phyloP scores from a whole-genome alignment of 2,329 filamentous ascomycete genomes.

The Fusarium pininemorale region DNA sequence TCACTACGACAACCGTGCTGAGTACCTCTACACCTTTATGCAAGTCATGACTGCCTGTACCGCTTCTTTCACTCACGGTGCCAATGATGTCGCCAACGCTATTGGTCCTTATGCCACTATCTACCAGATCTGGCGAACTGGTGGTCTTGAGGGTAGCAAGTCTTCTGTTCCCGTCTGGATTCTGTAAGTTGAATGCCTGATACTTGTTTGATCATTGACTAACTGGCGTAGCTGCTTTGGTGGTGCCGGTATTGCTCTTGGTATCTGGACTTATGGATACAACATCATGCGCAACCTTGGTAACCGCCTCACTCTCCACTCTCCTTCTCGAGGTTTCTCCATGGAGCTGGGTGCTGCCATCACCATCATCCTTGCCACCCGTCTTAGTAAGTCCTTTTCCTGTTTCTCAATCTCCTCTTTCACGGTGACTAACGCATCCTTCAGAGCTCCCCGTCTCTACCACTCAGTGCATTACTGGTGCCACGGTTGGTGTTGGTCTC shows the following conservation, averaged over 20 bases:
- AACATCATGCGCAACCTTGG: conserved; percentile 72
- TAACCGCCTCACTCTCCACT: conserved; percentile 70
- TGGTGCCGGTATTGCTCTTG: conserved; percentile 61
- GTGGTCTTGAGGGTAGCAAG: conserved; percentile 53
- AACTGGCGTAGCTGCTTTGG: conserved; percentile 52
- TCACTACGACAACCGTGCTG: conserved; percentile 66
- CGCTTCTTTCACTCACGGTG: conserved; percentile 72
- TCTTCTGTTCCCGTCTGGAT: conserved; percentile 68
- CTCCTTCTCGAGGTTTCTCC: conserved; percentile 66
- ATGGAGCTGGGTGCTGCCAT: conserved; percentile 69
- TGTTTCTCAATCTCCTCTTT: no score
- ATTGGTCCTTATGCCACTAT: conserved; percentile 71
- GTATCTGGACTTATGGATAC: conserved; percentile 71
- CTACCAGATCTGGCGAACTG: conserved; percentile 66
- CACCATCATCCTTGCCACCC: conserved; percentile 71
- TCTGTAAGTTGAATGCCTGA: conserved; percentile 46
- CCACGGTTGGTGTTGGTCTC: conserved; percentile 70
- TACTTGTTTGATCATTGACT: accelerated
- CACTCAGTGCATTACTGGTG: conserved; percentile 71
- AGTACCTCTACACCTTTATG: conserved; percentile 69
- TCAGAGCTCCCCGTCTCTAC: conserved; percentile 69
- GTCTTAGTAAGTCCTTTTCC: conserved; percentile 54
- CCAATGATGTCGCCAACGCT: conserved; percentile 72
- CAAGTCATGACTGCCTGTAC: conserved; percentile 70
- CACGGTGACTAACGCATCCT: neutral